Evolutionary conservation across 139 green algal genomes (phyloP).

Genomic region (Raphidocelis subcapitata): DNA sequence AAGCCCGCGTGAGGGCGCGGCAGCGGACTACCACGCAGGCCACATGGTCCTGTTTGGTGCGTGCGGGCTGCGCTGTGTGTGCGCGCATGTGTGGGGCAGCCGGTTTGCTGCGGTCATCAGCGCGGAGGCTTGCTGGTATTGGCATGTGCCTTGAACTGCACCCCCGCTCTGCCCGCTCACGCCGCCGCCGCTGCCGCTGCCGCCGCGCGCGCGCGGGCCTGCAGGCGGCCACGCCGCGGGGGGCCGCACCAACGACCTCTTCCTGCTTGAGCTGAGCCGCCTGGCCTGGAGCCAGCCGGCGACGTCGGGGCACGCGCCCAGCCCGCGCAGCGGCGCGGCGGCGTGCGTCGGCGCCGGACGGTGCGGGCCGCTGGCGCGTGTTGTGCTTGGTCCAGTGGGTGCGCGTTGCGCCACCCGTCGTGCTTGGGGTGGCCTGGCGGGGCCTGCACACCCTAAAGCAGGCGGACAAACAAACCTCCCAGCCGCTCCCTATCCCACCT

Average conservation of each 20-base stretch:
- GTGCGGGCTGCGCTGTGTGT: not conserved
- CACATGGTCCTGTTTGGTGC: slow-evolving; percentile 79
- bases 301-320: slow-evolving; percentile 65
- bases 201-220: no score
- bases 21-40: slow-evolving; percentile 52
- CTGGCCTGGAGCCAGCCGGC: slow-evolving; percentile 70
- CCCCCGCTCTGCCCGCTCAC: not conserved
- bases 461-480: no score
- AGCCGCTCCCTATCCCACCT: no score
- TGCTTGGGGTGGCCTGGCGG: no score
- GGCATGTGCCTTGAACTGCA: not conserved
- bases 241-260: slow-evolving; percentile 78
- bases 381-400: no score
- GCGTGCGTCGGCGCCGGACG: slow-evolving; percentile 17
- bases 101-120: no score
- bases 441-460: no score
- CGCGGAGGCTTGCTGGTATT: no score
- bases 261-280: slow-evolving; percentile 73
- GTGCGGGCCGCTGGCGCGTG: no score
- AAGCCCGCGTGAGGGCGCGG: slow-evolving; percentile 52
- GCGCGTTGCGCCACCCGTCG: no score
- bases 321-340: slow-evolving; percentile 46
- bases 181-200: no score
- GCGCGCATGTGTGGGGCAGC: no score
- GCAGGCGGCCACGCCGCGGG: slow-evolving; percentile 61